phyloP scores from a whole-genome alignment of 2,329 filamentous ascomycete species.

The Colletotrichum brevisporum region DNA sequence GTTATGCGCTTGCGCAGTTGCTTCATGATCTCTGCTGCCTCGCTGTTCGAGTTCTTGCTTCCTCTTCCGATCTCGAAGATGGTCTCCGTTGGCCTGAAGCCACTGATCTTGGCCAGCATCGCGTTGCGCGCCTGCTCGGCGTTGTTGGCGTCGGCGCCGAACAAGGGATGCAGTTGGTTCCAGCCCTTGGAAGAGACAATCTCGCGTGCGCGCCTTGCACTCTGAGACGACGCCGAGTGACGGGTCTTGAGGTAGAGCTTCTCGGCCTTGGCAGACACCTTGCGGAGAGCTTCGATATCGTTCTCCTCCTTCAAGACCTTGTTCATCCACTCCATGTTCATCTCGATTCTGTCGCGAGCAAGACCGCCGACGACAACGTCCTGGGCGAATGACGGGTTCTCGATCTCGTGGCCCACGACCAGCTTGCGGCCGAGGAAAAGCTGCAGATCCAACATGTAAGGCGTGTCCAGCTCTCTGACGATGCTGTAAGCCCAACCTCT shows the following conservation, averaged over 20 bases:
- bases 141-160: conserved; percentile 76
- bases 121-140: conserved; percentile 81
- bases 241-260: conserved; percentile 92
- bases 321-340: conserved; percentile 84
- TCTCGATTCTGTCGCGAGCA: conserved; percentile 79
- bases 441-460: conserved; percentile 94
- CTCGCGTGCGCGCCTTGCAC: conserved; percentile 88
- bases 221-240: conserved; percentile 90
- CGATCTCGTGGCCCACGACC: conserved; percentile 78
- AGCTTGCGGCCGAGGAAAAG: conserved; percentile 91
- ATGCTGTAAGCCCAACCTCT: conserved; percentile 97
- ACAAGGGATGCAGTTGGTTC: conserved; percentile 84
- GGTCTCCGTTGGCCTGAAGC: conserved; percentile 91
- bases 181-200: conserved; percentile 79
- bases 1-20: conserved; percentile 78
- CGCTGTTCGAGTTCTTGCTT: conserved; percentile 72
- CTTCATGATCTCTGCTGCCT: conserved; percentile 83
- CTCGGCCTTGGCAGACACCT: conserved; percentile 88
- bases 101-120: conserved; percentile 90
- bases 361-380: conserved; percentile 88
- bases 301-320: conserved; percentile 82
- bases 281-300: conserved; percentile 79
- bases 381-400: conserved; percentile 79
- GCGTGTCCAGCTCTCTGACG: conserved; percentile 87
- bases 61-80: conserved; percentile 94